A percentile compares a stretch with the other conserved stretches of the same genome.
phyloP scores from a whole-genome alignment of 1,284 basidiomycete genomes.

The Erythrobasidium hasegawianum region DNA sequence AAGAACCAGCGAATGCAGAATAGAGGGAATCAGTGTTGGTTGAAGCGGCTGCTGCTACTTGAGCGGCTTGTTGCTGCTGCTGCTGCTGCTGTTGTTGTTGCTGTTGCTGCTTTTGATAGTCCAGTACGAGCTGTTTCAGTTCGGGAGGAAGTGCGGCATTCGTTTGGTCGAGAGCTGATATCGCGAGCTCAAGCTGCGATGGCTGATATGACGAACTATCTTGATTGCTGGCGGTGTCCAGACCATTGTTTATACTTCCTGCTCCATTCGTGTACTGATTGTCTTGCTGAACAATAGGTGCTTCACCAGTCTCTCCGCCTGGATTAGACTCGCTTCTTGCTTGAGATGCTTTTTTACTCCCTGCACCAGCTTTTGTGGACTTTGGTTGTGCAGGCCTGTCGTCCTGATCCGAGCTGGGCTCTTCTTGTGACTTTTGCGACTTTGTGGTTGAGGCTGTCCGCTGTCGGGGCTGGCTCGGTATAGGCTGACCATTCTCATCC shows the following conservation, averaged over 20 bases:
- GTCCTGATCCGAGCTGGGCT: background rate
- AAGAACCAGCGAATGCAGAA: background rate
- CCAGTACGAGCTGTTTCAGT: background rate
- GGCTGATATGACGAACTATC: conserved; percentile 5
- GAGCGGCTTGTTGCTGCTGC: background rate
- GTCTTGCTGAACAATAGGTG: background rate
- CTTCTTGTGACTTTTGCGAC: too few relatives aligned
- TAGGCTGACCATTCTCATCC: background rate
- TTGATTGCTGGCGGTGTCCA: too few relatives aligned
- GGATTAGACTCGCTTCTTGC: background rate
- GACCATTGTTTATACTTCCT: too few relatives aligned
- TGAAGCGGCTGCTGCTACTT: background rate
- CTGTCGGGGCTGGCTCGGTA: background rate
- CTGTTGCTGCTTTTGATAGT: background rate
- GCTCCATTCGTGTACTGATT: background rate
- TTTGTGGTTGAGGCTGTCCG: too few relatives aligned
- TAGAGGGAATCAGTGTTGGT: background rate
- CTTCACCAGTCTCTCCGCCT: background rate
- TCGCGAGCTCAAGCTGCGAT: background rate
- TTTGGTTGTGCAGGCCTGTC: background rate
- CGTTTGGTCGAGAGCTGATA: background rate
- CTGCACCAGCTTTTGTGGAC: background rate
- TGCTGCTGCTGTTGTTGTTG: background rate
- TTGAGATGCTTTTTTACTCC: background rate
- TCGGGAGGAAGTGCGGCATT: too few relatives aligned